Evolutionary conservation across 2,329 filamentous ascomycete species (phyloP).

Genomic region (Colletotrichum sp.): DNA sequence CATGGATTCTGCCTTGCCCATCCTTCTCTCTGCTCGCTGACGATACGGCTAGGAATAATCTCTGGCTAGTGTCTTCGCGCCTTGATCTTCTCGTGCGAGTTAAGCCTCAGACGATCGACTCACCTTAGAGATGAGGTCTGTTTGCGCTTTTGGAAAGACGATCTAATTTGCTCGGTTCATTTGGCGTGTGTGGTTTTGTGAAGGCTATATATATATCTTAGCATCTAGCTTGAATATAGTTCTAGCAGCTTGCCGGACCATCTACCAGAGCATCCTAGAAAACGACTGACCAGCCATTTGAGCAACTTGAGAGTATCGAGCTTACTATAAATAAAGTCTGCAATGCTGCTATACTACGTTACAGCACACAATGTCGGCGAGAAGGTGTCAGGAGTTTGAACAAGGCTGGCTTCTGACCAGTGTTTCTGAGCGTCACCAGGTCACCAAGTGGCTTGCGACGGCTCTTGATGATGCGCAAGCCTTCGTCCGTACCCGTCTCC

Average conservation of each 20-base stretch:
- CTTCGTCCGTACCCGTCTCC: rapidly evolving
- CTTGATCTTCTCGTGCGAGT: neutral
- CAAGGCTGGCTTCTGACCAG: rapidly evolving
- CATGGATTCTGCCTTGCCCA: neutral
- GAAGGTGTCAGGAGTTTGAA: neutral
- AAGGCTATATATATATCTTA: neutral
- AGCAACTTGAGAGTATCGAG: too few relatives aligned
- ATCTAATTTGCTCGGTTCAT: too few relatives aligned
- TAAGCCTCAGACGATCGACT: rapidly evolving
- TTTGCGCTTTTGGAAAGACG: too few relatives aligned
- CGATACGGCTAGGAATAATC: rapidly evolving
- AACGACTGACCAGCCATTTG: neutral
- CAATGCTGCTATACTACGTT: rapidly evolving
- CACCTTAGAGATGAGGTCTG: rapidly evolving
- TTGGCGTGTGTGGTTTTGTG: neutral
- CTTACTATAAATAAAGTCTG: too few relatives aligned
- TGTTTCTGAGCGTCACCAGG: neutral
- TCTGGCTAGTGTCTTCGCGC: neutral
- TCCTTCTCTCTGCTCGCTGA: rapidly evolving
- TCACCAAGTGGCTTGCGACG: rapidly evolving
- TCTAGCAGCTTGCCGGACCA: too few relatives aligned
- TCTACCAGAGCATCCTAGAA: too few relatives aligned
- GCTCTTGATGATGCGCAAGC: neutral
- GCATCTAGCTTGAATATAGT: neutral
- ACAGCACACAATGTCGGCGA: neutral